Percentiles rank a stretch among this genome's conserved stretches.
Conservation (phyloP, 1,139 yeast species). For the Suhomyces maxii region DNA sequence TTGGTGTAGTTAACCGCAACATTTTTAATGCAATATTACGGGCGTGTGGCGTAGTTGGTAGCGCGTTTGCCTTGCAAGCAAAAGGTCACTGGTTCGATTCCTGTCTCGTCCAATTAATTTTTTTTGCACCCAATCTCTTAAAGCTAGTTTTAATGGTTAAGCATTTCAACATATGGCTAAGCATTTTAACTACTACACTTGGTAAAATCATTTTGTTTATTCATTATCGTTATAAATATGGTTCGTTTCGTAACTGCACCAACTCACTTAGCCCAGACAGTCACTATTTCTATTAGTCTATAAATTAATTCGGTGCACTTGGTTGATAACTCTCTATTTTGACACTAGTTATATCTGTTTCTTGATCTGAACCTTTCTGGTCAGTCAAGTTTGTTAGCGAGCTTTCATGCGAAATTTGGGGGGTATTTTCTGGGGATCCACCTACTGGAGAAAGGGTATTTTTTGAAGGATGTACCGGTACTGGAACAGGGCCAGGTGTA, state of each 20-base stretch:
- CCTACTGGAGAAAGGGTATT: not conserved
- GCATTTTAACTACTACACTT: too few species aligned
- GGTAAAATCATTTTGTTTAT: too few species aligned
- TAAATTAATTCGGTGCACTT: not conserved
- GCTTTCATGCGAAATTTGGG: not conserved
- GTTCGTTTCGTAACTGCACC: too few species aligned
- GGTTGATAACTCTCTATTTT: not conserved
- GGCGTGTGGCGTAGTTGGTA: constrained; percentile 76
- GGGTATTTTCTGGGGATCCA: constrained; percentile 1
- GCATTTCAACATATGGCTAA: too few species aligned
- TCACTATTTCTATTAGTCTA: constrained; percentile 1
- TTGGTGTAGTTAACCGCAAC: not conserved
- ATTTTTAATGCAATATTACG: constrained; percentile 16
- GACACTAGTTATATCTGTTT: not conserved
- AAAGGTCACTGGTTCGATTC: constrained; percentile 68
- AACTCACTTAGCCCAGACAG: too few species aligned
- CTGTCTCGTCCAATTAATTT: constrained; percentile 53
- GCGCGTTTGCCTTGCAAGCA: constrained; percentile 71
- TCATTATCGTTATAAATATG: too few species aligned
- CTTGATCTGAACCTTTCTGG: not conserved
- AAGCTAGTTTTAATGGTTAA: too few species aligned
- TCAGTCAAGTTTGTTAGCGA: not conserved
- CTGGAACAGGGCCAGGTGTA: not conserved
- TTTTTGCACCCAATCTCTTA: constrained; percentile 1
- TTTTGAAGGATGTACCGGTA: not conserved